Conservation (phyloP, 192 early-diverging fungal species). For the Phycomyces nitens region DNA sequence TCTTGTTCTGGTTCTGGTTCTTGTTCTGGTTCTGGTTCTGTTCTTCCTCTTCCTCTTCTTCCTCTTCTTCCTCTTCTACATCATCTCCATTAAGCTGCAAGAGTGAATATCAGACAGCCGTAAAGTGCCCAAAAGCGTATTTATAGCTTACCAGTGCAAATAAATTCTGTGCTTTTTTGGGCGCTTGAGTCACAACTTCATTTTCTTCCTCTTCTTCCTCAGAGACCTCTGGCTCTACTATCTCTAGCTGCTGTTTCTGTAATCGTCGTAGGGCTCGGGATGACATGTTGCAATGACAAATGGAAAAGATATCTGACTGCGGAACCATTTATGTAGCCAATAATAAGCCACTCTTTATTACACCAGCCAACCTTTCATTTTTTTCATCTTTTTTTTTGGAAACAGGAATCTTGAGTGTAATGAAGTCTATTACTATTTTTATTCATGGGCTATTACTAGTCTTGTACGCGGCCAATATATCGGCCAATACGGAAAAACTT, state of each 20-base stretch:
- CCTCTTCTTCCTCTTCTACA: slow-evolving; percentile 41
- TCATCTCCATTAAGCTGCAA: slow-evolving; percentile 50
- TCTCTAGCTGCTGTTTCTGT: slow-evolving; percentile 23
- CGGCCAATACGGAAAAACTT: slow-evolving; percentile 22
- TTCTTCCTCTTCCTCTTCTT: slow-evolving; percentile 31
- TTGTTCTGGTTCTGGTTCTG: slow-evolving; percentile 37
- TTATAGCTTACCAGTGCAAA: slow-evolving; percentile 56
- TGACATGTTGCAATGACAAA: slow-evolving; percentile 22
- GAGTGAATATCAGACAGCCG: neutral
- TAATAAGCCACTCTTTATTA: too few species aligned
- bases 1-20: slow-evolving; percentile 32
- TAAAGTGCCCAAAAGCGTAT: slow-evolving; percentile 1
- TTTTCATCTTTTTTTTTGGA: neutral
- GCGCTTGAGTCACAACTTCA: slow-evolving; percentile 32
- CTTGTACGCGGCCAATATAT: neutral
- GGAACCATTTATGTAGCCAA: neutral
- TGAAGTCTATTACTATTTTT: neutral
- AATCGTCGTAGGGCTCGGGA: slow-evolving; percentile 31
- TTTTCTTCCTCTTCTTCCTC: slow-evolving; percentile 32
- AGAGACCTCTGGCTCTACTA: neutral
- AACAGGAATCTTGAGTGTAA: neutral
- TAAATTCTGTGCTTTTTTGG: slow-evolving; percentile 41
- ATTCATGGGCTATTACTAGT: neutral
- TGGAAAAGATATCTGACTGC: slow-evolving; percentile 2
- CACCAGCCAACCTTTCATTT: neutral